Evolutionary conservation across 106 monocot species (phyloP).

Genomic region (Narthecium ossifragum): DNA sequence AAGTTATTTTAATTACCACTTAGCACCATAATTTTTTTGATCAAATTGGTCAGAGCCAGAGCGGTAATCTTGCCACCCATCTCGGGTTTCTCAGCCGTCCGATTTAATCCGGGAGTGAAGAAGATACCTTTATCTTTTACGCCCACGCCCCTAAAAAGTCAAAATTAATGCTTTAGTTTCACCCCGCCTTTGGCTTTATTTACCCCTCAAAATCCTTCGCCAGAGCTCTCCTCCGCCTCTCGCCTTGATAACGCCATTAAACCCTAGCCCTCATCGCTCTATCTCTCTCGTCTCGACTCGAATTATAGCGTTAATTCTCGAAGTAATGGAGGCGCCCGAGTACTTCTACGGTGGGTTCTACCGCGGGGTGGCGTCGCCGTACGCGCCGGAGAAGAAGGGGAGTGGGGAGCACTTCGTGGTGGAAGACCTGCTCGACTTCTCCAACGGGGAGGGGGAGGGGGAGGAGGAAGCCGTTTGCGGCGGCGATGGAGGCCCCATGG

Average conservation of each 20-base stretch:
- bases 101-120: too few species aligned
- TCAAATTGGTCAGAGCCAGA: too few species aligned
- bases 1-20: too few species aligned
- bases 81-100: too few species aligned
- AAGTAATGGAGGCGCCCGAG: constrained; percentile 38
- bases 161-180: not conserved
- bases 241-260: too few species aligned
- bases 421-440: constrained; percentile 80
- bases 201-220: constrained; percentile 13
- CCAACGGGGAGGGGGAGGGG: constrained; percentile 45
- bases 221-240: constrained; percentile 11
- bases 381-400: constrained; percentile 29
- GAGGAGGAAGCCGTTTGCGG: not conserved
- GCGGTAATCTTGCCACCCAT: too few species aligned
- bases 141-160: too few species aligned
- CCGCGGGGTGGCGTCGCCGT: constrained; percentile 10
- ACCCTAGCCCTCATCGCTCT: constrained; percentile 22
- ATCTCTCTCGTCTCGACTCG: constrained; percentile 1
- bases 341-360: constrained; percentile 12
- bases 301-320: not conserved
- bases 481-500: constrained; percentile 14
- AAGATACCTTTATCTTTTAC: too few species aligned
- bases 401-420: constrained; percentile 52
- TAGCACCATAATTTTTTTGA: too few species aligned
- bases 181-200: constrained; percentile 13